A percentile compares a stretch with the other conserved stretches of the same genome.
phyloP scores from a whole-genome alignment of 108 stramenopile genomes.

The Chaetoceros tenuissimus region DNA sequence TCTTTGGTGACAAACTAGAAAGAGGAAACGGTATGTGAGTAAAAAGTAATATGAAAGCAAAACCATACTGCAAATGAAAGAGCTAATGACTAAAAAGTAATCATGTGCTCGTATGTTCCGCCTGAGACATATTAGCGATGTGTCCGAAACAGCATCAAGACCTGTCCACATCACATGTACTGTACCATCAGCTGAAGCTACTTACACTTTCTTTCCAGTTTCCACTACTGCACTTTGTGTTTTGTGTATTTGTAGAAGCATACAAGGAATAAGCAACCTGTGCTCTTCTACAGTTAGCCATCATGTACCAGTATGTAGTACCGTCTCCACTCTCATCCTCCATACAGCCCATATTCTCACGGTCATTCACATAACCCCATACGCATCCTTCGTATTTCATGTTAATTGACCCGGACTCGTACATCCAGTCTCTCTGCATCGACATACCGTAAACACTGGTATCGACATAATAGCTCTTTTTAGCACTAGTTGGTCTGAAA shows the following conservation, averaged over 20 bases:
- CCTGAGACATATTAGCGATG: too few species aligned
- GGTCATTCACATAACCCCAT: constrained; percentile 44
- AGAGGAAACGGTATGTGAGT: constrained; percentile 1
- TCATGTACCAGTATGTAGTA: constrained; percentile 79
- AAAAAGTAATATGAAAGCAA: too few species aligned
- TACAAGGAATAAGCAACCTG: constrained; percentile 80
- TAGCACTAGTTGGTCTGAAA: constrained; percentile 7
- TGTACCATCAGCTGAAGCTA: too few species aligned
- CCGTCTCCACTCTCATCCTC: constrained; percentile 62
- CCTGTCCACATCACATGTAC: too few species aligned
- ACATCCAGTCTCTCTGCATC: constrained; percentile 48
- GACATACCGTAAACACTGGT: constrained; percentile 31
- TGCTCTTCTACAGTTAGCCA: constrained; percentile 76
- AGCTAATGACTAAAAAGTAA: too few species aligned
- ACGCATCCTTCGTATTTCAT: constrained; percentile 71
- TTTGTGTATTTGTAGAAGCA: constrained; percentile 24
- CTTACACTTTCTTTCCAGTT: constrained; percentile 73
- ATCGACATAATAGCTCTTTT: neutral
- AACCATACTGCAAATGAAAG: too few species aligned
- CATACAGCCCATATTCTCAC: constrained; percentile 65
- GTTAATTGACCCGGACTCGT: constrained; percentile 33
- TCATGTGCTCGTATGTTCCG: too few species aligned
- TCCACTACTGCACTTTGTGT: constrained; percentile 31
- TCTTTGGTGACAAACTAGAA: constrained; percentile 59
- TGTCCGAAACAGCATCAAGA: too few species aligned